Base-by-base conservation (phyloP, 495 filamentous ascomycete species). In the Podospora tetraspora region DNA sequence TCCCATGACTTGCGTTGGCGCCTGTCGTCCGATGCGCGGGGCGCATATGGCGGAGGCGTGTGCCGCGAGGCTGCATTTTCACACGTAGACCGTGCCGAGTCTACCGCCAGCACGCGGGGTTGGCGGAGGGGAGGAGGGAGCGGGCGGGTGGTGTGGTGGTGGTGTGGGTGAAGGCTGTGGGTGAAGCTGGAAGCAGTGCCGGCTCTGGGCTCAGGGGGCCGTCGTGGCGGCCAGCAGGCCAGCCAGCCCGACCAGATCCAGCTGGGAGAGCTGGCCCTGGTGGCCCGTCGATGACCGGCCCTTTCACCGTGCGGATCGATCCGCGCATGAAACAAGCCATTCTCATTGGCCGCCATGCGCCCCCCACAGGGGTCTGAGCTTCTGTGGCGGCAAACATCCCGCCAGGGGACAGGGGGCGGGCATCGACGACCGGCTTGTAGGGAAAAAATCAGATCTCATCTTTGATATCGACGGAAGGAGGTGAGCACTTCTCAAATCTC, bases 311-410 rank as follows among this genome's bases (percentile, higher is more conserved):
- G 63, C 52, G 63, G 27, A 65, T 58, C 52, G 63, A 22, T 21
- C 30, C 61, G 65, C 58, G 30, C 57, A 58, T 66, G 65, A 66
- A 59, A 66, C 65, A 66, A n/a, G 12, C 1, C 13, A 0, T 6
- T n/a, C n/a, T 25, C 25, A 68, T 68, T 68, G 66, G 66, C n/a
- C 34, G 25, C 13, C 21, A 37, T 16, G 21, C 22, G n/a, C 19
- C 25, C 23, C 57, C 34, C 59, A n/a, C 37, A 12, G 43, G 13
- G 60, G 61, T 57, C 60, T 21, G 66, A 63, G 66, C 65, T 57
- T 61, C 25, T 61, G 57, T 61, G 58, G 65, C 66, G 59, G 34
- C 66, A 29, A 62, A 37, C 59, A n/a, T 62, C 59, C 59, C 37
- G 23, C 16, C 11, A 58, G 24, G 10, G 22, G 64, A 23, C 52